Base-by-base conservation (phyloP, 2,329 filamentous ascomycete species). In the Diaporthe ilicicola region DNA sequence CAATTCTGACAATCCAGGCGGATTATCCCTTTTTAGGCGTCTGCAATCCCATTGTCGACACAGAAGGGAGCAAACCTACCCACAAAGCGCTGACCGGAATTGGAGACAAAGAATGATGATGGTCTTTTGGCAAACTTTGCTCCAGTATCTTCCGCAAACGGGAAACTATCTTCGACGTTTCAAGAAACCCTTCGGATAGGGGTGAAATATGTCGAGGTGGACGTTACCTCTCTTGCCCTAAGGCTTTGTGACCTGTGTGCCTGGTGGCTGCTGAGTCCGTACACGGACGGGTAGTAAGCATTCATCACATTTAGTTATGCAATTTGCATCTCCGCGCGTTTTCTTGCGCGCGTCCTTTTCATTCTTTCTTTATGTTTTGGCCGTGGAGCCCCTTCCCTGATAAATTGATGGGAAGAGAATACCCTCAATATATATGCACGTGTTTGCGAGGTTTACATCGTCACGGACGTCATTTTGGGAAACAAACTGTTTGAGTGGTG, bases 31-130 rank as follows among this genome's bases (percentile, higher is more conserved):
- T 62, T 59, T 59, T 29, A 59, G 53, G 17, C 22, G 27, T 8
- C 7, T 37, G 51, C 15, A 29, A 56, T 39, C 29, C 39, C 53
- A 59, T 68, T 68, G 24, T 59, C n/a, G 8, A 9, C 13, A n/a
- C 29, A 39, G 17, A 42, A 19, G 22, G 8, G 29, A 27, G 9
- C 10, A 37, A 37, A 24, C 3, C 3, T 50, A 3, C 5, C 19
- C n/a, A 68, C 32, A 59, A 67, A 67, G 65, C 10, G 22, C 12
- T 48, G 29, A 44, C 29, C 44, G 53, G 44, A 56, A 50, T 56
- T 12, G 51, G 42, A n/a, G 15, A 68, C 65, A 68, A 68, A 67
- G 51, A 5, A 68, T 15, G 8, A 12, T n/a, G 8, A 29, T 15
- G 12, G 24, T 24, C 50, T 34, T 22, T 50, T 39, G 6, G n/a